A percentile compares a stretch with the other conserved stretches of the same genome.
phyloP scores from a whole-genome alignment of 306 rosid genomes.

The Malus asiatica region DNA sequence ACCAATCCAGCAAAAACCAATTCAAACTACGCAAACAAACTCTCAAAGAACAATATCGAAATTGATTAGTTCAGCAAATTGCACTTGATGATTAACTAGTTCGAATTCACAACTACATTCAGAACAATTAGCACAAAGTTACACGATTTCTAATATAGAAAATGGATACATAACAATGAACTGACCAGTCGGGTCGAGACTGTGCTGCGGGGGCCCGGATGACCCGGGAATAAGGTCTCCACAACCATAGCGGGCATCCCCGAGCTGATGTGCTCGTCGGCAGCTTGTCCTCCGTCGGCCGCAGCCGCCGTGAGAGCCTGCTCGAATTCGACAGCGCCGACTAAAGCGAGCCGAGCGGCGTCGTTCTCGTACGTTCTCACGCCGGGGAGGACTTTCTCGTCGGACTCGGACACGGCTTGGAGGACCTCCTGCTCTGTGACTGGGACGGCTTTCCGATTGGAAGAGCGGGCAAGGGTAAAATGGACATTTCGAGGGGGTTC shows the following conservation, averaged over 20 bases:
- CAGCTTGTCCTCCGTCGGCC: constrained; percentile 81
- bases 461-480: constrained; percentile 31
- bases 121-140: neutral
- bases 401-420: constrained; percentile 55
- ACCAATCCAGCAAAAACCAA: too few species aligned
- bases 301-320: constrained; percentile 91
- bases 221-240: constrained; percentile 71
- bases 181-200: constrained; percentile 83
- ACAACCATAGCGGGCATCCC: constrained; percentile 80
- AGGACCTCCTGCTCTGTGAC: constrained; percentile 63
- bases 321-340: constrained; percentile 65
- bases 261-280: constrained; percentile 59
- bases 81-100: too few species aligned
- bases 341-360: constrained; percentile 49
- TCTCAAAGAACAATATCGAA: too few species aligned
- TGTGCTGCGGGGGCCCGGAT: constrained; percentile 52
- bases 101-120: too few species aligned
- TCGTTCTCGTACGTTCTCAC: constrained; percentile 75
- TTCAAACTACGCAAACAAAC: too few species aligned
- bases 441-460: constrained; percentile 40
- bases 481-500: constrained; percentile 13
- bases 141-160: neutral
- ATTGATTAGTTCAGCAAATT: too few species aligned
- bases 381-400: constrained; percentile 60
- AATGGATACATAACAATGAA: neutral